phyloP scores from a whole-genome alignment of 2,329 filamentous ascomycete genomes.

The Hymenoscyphus scutula region DNA sequence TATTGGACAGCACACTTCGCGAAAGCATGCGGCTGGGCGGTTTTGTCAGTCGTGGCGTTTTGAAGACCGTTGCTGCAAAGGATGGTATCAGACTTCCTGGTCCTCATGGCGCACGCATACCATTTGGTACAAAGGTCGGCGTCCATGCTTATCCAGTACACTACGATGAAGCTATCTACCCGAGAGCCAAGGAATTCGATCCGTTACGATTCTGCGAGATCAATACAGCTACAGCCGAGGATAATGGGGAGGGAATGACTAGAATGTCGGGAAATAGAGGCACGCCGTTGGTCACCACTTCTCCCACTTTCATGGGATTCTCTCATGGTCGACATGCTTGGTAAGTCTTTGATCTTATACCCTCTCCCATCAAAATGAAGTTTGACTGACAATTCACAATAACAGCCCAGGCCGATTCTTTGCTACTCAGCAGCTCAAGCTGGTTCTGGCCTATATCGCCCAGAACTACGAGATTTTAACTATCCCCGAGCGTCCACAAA shows the following conservation, averaged over 20 bases:
- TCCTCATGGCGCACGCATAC: conserved; percentile 32
- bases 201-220: conserved; percentile 22
- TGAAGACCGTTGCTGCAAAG: conserved; percentile 33
- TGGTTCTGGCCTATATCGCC: conserved; percentile 29
- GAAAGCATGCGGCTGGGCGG: conserved; percentile 44
- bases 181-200: conserved; percentile 19
- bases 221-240: not conserved
- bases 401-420: conserved; percentile 29
- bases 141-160: conserved; percentile 26
- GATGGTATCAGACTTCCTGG: conserved; percentile 42
- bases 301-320: conserved; percentile 30
- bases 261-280: conserved; percentile 18
- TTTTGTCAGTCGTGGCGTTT: conserved; percentile 29
- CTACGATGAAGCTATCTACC: conserved; percentile 24
- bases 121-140: conserved; percentile 40
- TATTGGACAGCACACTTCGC: conserved; percentile 43
- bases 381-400: conserved; percentile 21
- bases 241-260: not conserved
- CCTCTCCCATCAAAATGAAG: conserved; percentile 15
- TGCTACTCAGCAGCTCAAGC: conserved; percentile 28
- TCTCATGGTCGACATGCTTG: conserved; percentile 36
- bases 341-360: conserved; percentile 22
- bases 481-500: conserved; percentile 32
- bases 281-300: conserved; percentile 30
- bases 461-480: conserved; percentile 29